A percentile compares a stretch with the other conserved stretches of the same genome.
These are phyloP conservation scores for Decorospora gaudefroyi DNA, from an alignment of 2,329 filamentous ascomycete genomes.

Conservation along the genomic window DNA sequence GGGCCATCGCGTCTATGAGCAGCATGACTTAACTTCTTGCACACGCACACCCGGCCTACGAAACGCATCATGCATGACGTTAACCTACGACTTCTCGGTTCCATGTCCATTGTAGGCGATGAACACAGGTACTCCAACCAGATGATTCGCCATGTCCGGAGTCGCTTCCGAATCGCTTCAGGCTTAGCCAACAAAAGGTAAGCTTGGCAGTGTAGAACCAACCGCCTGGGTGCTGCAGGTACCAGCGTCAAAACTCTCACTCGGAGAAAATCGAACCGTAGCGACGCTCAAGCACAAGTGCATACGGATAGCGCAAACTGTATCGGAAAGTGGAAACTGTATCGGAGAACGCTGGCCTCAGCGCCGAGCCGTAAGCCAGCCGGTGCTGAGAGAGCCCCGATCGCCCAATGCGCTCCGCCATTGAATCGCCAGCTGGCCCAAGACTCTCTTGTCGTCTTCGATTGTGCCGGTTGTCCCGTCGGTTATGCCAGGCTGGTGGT, in stretches of 20 bases:
- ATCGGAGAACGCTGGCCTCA: constrained; percentile 24
- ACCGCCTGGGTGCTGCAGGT: constrained; percentile 11
- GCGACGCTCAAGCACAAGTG: neutral
- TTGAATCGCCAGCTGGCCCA: constrained; percentile 82
- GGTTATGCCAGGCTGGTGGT: constrained; percentile 57
- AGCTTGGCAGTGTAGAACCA: constrained; percentile 1
- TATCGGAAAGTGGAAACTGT: constrained; percentile 13
- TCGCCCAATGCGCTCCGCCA: constrained; percentile 93
- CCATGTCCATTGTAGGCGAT: constrained; percentile 5
- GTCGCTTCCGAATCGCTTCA: constrained; percentile 4
- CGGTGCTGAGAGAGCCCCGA: constrained; percentile 82
- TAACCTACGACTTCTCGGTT: neutral
- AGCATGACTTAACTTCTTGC: neutral
- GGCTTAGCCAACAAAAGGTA: constrained; percentile 1
- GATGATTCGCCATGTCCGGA: neutral
- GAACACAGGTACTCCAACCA: constrained; percentile 3
- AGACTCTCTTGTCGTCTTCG: constrained; percentile 59
- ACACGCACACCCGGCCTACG: neutral
- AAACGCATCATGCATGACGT: neutral
- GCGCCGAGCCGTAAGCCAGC: constrained; percentile 63
- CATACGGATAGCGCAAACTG: no score
- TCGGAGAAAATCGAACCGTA: constrained; percentile 5
- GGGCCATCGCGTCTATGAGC: no score
- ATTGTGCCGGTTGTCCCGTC: constrained; percentile 49
- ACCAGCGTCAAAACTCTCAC: constrained; percentile 6